phyloP scores from a whole-genome alignment of 2,329 filamentous ascomycete species.

The Westerdykella aurantiaca region DNA sequence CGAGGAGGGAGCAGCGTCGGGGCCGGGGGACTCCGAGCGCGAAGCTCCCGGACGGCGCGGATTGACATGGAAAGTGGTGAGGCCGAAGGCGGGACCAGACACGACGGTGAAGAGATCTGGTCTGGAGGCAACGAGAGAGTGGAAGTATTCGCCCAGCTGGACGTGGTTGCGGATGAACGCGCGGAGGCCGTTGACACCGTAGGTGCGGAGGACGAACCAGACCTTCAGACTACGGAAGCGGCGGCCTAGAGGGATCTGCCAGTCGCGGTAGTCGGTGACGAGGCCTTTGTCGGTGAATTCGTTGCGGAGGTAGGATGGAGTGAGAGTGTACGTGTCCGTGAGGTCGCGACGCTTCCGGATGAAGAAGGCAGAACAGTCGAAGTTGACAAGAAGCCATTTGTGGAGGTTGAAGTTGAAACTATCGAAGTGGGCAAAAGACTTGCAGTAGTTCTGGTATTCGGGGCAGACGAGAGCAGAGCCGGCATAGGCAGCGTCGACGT shows the following conservation, averaged over 20 bases:
- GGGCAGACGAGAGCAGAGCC: conserved; percentile 77
- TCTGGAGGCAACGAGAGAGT: conserved; percentile 52
- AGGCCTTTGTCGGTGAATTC: conserved; percentile 71
- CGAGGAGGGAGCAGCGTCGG: neutral
- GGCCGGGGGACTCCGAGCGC: conserved; percentile 2
- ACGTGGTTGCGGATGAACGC: conserved; percentile 67
- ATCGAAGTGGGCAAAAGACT: conserved; percentile 63
- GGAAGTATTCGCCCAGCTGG: conserved; percentile 64
- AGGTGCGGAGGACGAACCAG: conserved; percentile 87
- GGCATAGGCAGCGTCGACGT: conserved; percentile 90
- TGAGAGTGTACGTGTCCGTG: conserved; percentile 72
- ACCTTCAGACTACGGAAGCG: conserved; percentile 86
- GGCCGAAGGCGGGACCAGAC: conserved; percentile 66
- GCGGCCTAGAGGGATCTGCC: conserved; percentile 89
- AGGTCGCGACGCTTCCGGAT: conserved; percentile 70
- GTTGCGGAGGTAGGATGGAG: conserved; percentile 77
- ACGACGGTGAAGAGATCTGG: conserved; percentile 71
- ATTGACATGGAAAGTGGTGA: conserved; percentile 68
- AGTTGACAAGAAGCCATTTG: conserved; percentile 95
- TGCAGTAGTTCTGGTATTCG: conserved; percentile 66
- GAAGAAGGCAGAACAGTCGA: conserved; percentile 74
- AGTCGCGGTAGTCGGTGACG: conserved; percentile 93
- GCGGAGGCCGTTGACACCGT: conserved; percentile 70
- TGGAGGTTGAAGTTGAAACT: conserved; percentile 95
- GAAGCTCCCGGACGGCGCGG: conserved; percentile 9